These are phyloP conservation scores for Skeletonema costatum DNA, from an alignment of 108 stramenopile genomes.

Conservation along the genomic window DNA sequence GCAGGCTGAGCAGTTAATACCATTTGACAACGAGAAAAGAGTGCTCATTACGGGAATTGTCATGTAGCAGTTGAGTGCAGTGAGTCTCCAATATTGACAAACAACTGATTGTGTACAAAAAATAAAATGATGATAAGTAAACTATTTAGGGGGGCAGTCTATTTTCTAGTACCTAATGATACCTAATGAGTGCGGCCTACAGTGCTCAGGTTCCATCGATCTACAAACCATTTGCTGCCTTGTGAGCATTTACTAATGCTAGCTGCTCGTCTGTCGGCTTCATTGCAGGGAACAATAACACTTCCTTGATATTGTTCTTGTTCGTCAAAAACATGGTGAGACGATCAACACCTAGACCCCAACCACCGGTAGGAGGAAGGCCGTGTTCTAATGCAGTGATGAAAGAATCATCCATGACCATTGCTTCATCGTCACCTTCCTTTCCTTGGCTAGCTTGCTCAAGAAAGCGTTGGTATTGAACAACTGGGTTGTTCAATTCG, in stretches of 20 bases:
- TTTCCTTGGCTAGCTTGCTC: constrained; percentile 94
- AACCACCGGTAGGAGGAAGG: constrained; percentile 98
- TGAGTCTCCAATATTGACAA: too few species aligned
- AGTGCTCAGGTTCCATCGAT: constrained; percentile 25
- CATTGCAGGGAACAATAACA: constrained; percentile 99
- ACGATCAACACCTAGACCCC: constrained; percentile 98
- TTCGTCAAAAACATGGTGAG: constrained; percentile 99
- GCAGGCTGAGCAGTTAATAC: too few species aligned
- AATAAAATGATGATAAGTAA: too few species aligned
- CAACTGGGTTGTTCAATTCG: constrained; percentile 98
- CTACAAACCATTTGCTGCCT: constrained; percentile 32
- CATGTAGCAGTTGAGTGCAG: too few species aligned
- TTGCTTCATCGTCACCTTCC: constrained; percentile 99
- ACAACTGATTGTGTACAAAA: too few species aligned
- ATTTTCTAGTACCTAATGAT: not conserved
- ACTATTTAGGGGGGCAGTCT: too few species aligned
- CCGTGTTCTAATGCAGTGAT: constrained; percentile 97
- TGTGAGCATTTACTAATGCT: constrained; percentile 70
- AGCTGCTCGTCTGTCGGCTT: constrained; percentile 94
- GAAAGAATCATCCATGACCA: constrained; percentile 97
- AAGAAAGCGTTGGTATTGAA: constrained; percentile 94
- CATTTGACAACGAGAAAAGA: too few species aligned
- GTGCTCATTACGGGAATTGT: too few species aligned
- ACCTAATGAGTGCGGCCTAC: constrained; percentile 29
- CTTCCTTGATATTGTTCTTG: constrained; percentile 99